A percentile compares a stretch with the other conserved stretches of the same genome.
Evolutionary conservation across 140 eudicot genomes (phyloP).

Genomic region (Erigeron philadelphicus): DNA sequence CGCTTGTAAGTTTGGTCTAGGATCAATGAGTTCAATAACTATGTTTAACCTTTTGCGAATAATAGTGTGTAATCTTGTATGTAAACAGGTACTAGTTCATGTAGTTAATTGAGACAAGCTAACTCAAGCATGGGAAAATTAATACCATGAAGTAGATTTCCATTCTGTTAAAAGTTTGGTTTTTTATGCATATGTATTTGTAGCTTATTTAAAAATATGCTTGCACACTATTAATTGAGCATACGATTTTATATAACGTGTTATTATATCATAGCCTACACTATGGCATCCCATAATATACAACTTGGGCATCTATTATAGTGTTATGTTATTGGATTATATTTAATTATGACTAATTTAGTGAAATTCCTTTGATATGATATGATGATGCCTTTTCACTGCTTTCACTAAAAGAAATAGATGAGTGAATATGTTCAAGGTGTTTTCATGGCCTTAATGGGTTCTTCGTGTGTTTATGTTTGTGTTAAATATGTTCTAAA

Average conservation of each 20-base stretch:
- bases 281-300: background rate
- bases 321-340: background rate
- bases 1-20: conserved; percentile 29
- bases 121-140: conserved; percentile 15
- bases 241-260: background rate
- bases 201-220: background rate
- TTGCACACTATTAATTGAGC: background rate
- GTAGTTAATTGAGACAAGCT: conserved; percentile 28
- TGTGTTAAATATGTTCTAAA: background rate
- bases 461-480: background rate
- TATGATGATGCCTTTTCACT: background rate
- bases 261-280: conserved; percentile 6
- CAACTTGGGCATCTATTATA: background rate
- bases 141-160: background rate
- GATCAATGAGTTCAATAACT: background rate
- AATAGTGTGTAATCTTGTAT: conserved; percentile 23
- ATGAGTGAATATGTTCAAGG: background rate
- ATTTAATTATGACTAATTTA: background rate
- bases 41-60: conserved; percentile 30
- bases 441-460: background rate
- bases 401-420: background rate
- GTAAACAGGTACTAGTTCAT: conserved; percentile 20
- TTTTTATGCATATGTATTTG: background rate
- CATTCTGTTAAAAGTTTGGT: conserved; percentile 9
- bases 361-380: background rate